Evolutionary conservation across 805 yeast species (phyloP), one percentile per base, ranked within the genome.

Genomic region (Monosporozyma servazzii): DNA sequence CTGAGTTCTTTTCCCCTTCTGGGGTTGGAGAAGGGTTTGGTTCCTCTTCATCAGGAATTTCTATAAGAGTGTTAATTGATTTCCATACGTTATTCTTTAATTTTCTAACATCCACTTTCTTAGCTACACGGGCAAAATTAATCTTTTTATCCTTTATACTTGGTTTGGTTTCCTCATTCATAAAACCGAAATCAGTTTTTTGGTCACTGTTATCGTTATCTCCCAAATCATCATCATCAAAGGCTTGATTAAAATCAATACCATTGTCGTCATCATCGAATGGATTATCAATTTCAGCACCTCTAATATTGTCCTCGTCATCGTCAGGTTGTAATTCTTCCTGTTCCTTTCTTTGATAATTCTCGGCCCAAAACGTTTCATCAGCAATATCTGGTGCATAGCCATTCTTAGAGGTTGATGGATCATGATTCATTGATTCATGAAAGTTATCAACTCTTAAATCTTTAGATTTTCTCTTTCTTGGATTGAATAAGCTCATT

Each of bases 51-150:
- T 49, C 52, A 18, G 49, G 31, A 2, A 29, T 47, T 9, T 42
- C 54, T 20, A 57, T 17, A 25, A 49, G 33, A 8, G 23, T 36
- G 13, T 69, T 71, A 4, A 82, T 70, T 1, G 78, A 74, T 31
- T 73, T 72, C 95, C 96, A 88, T 40, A 88, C 60, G 59, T 86
- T 86, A 50, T 82, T 84, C 69, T 89, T 88, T 49, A 88, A 71
- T 25, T 72, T 69, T 55, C 80, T 78, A 33, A 89, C 85, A 61
- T 88, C 90, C 29, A 89, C 93, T 54, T 80, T 78, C 64, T 88
- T 88, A 4, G 96, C 88, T 7, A 80, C 78, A 47, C 82, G 75
- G 2, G 95, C 82, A 61, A 79, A 86, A 53, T 74, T 78, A 21
- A 82, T 75, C 50, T 75, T 66, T 17, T 58, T 61, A 17, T 59